Conservation (phyloP, 176 grass and related monocot genomes). For the Phragmites australis region DNA sequence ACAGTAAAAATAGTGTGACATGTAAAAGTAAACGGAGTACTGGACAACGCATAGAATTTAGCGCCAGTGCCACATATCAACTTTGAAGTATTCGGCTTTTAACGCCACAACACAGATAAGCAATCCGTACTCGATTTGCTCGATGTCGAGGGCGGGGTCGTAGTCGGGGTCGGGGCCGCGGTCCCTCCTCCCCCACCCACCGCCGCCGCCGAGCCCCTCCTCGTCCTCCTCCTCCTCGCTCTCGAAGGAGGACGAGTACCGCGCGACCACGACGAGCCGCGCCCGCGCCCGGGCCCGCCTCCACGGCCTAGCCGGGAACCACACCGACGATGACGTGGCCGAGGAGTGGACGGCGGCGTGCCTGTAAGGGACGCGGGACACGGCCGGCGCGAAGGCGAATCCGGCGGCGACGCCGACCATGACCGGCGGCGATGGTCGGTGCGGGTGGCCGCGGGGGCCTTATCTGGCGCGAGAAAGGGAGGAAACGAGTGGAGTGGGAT, state of each 20-base stretch:
- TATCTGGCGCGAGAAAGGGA: conserved; percentile 47
- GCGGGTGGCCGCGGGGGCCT: conserved; percentile 28
- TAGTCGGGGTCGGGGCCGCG: conserved; percentile 51
- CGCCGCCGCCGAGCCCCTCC: conserved; percentile 28
- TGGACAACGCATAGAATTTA: too few relatives aligned
- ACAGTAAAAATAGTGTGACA: too few relatives aligned
- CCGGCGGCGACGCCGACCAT: conserved; percentile 61
- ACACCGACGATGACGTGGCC: conserved; percentile 18
- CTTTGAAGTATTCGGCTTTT: not conserved
- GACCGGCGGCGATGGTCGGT: conserved; percentile 29
- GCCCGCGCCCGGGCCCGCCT: not conserved
- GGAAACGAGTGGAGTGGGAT: conserved; percentile 44
- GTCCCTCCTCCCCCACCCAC: conserved; percentile 39
- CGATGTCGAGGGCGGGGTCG: conserved; percentile 83
- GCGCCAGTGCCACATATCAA: not conserved
- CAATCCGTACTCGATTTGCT: conserved; percentile 56
- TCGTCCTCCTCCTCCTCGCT: conserved; percentile 25
- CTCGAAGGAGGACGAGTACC: conserved; percentile 43
- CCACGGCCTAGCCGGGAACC: conserved; percentile 21
- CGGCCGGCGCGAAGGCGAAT: conserved; percentile 27
- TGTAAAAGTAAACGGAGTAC: too few relatives aligned
- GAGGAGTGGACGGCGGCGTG: not conserved
- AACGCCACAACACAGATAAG: not conserved
- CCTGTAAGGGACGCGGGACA: not conserved
- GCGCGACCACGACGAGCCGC: conserved; percentile 42